Evolutionary conservation across 106 monocot species (phyloP).

Genomic region (Dioscorea alata): DNA sequence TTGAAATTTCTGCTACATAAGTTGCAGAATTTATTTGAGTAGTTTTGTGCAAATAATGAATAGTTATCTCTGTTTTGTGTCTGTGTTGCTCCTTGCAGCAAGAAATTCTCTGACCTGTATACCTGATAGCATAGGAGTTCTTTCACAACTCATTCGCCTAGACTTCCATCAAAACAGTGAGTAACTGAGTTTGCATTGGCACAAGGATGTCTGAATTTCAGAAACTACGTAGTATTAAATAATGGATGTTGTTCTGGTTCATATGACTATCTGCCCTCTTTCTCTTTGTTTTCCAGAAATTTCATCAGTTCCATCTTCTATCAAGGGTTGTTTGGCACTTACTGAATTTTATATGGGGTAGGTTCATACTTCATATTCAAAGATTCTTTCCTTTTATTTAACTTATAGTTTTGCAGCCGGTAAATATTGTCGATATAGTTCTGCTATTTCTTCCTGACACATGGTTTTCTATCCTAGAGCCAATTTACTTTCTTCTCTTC

Average conservation of each 20-base stretch:
- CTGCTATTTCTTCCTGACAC: not conserved
- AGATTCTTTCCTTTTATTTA: not conserved
- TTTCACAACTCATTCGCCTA: conserved; percentile 72
- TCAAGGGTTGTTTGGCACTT: conserved; percentile 71
- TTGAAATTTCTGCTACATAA: not conserved
- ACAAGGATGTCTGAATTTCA: not conserved
- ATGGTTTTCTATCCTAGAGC: conserved; percentile 41
- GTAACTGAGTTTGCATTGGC: conserved; percentile 12
- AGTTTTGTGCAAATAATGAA: not conserved
- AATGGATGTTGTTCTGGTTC: not conserved
- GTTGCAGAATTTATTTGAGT: not conserved
- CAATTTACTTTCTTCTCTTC: conserved; percentile 64
- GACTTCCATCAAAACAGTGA: conserved; percentile 96
- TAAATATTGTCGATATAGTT: not conserved
- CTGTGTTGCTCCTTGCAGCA: conserved; percentile 33
- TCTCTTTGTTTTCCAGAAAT: conserved; percentile 45
- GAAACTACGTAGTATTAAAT: not conserved
- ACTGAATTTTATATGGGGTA: conserved; percentile 95
- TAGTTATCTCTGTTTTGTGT: not conserved
- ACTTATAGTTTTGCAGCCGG: not conserved
- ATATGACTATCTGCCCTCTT: not conserved
- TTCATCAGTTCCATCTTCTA: conserved; percentile 67
- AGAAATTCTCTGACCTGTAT: conserved; percentile 71
- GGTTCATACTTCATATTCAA: conserved; percentile 13
- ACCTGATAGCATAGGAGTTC: conserved; percentile 77